Evolutionary conservation across 352 stramenopile genomes (phyloP).

Genomic region (Phytophthora chlamydospora): DNA sequence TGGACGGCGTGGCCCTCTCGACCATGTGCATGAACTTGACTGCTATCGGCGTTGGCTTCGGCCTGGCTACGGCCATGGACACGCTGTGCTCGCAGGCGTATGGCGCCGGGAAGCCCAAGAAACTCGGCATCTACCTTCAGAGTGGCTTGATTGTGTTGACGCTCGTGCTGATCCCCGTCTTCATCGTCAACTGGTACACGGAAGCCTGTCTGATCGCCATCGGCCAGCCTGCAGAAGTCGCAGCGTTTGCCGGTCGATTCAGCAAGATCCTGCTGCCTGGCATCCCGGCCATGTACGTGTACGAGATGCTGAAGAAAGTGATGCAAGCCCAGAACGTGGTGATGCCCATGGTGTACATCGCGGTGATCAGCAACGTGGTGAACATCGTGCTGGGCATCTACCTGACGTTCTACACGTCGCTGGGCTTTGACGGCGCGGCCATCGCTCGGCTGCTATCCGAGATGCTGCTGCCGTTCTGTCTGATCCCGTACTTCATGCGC

Average conservation of each 20-base stretch:
- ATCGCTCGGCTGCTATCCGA: slow-evolving; percentile 73
- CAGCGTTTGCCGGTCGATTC: slow-evolving; percentile 74
- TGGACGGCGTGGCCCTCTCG: slow-evolving; percentile 71
- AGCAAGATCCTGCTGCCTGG: slow-evolving; percentile 64
- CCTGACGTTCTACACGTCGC: slow-evolving; percentile 79
- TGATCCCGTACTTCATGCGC: slow-evolving; percentile 75
- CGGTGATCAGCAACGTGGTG: slow-evolving; percentile 75
- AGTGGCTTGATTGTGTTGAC: slow-evolving; percentile 75
- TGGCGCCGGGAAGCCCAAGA: slow-evolving; percentile 66
- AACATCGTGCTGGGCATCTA: slow-evolving; percentile 79
- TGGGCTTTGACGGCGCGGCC: slow-evolving; percentile 80
- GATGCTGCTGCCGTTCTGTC: slow-evolving; percentile 53
- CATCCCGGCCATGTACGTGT: slow-evolving; percentile 84
- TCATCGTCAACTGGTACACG: slow-evolving; percentile 81
- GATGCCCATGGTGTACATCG: slow-evolving; percentile 84
- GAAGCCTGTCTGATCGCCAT: slow-evolving; percentile 63
- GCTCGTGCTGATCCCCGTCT: slow-evolving; percentile 60
- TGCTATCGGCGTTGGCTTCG: slow-evolving; percentile 77
- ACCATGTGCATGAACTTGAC: slow-evolving; percentile 87
- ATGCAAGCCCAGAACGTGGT: slow-evolving; percentile 89
- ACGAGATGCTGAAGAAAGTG: slow-evolving; percentile 88
- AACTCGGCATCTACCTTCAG: slow-evolving; percentile 89
- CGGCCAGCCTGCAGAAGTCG: slow-evolving; percentile 68
- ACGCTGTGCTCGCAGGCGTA: slow-evolving; percentile 88
- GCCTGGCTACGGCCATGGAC: slow-evolving; percentile 87